Evolutionary conservation across 2,329 filamentous ascomycete species (phyloP).

Genomic region (Fonsecaea multimorphosa): DNA sequence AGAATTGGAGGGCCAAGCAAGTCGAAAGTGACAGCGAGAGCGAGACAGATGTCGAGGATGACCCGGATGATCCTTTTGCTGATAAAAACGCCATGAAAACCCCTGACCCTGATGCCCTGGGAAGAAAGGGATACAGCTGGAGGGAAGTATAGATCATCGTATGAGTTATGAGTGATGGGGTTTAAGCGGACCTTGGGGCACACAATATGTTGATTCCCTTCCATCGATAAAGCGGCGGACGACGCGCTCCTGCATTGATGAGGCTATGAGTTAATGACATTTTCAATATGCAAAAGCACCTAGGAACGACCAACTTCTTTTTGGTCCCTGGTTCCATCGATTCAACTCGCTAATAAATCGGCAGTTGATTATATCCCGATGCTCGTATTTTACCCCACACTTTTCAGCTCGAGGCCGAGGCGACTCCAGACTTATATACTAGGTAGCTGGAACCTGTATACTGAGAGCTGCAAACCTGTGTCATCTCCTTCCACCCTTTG

Average conservation of each 20-base stretch:
- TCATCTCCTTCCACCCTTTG: neutral
- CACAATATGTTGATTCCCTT: constrained; percentile 4
- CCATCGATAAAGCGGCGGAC: constrained; percentile 11
- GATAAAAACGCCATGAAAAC: constrained; percentile 75
- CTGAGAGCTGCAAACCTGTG: neutral
- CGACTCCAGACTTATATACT: neutral
- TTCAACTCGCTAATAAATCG: neutral
- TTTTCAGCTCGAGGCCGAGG: constrained; percentile 7
- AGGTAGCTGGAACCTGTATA: neutral
- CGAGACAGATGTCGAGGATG: constrained; percentile 66
- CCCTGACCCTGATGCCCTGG: constrained; percentile 44
- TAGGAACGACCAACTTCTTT: neutral
- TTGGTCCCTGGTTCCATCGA: neutral
- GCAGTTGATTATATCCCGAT: constrained; percentile 19
- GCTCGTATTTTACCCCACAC: constrained; percentile 24
- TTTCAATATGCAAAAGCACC: neutral
- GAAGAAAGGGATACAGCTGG: constrained; percentile 36
- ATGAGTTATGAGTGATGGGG: constrained; percentile 15
- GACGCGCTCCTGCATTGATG: constrained; percentile 13
- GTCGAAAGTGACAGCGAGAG: constrained; percentile 63
- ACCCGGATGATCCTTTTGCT: constrained; percentile 84
- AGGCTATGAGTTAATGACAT: constrained; percentile 28
- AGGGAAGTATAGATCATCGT: constrained; percentile 25
- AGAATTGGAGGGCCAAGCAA: constrained; percentile 40
- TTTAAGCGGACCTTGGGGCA: constrained; percentile 6